These are phyloP conservation scores for Cordyceps javanica DNA, from an alignment of 2,329 filamentous ascomycete species.

Conservation along the genomic window DNA sequence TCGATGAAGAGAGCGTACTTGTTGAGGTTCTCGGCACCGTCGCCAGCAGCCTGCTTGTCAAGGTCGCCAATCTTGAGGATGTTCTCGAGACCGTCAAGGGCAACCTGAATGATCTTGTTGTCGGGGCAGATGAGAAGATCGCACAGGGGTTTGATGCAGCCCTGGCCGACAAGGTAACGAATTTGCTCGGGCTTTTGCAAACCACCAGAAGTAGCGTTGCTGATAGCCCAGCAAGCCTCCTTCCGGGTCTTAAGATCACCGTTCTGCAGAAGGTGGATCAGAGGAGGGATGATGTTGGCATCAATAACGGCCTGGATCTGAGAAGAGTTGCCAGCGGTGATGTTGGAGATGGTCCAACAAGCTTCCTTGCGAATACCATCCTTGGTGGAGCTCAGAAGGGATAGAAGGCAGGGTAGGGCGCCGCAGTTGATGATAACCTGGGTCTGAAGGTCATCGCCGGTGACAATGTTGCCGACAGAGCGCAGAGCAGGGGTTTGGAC, in stretches of 20 bases:
- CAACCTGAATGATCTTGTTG: conserved; percentile 99
- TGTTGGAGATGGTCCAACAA: conserved; percentile 99
- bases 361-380: conserved; percentile 99
- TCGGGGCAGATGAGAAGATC: conserved; percentile 93
- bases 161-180: conserved; percentile 84
- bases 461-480: conserved; percentile 98
- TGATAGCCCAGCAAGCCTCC: conserved; percentile 99
- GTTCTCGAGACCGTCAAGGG: conserved; percentile 95
- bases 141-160: conserved; percentile 95
- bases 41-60: conserved; percentile 84
- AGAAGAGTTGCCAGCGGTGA: conserved; percentile 94
- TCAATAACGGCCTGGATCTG: conserved; percentile 97
- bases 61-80: conserved; percentile 99
- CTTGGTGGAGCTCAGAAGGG: conserved; percentile 92
- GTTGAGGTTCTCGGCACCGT: conserved; percentile 77
- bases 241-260: conserved; percentile 99
- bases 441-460: conserved; percentile 95
- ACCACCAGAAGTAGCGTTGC: conserved; percentile 94
- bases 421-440: conserved; percentile 99
- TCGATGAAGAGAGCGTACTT: conserved; percentile 97
- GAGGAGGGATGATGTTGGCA: conserved; percentile 89
- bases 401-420: conserved; percentile 83
- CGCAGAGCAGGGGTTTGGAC: conserved; percentile 96
- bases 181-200: conserved; percentile 99
- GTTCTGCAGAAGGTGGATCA: conserved; percentile 93